Conservation (phyloP, 1,284 basidiomycete species). For the Trichosporon sp. region DNA sequence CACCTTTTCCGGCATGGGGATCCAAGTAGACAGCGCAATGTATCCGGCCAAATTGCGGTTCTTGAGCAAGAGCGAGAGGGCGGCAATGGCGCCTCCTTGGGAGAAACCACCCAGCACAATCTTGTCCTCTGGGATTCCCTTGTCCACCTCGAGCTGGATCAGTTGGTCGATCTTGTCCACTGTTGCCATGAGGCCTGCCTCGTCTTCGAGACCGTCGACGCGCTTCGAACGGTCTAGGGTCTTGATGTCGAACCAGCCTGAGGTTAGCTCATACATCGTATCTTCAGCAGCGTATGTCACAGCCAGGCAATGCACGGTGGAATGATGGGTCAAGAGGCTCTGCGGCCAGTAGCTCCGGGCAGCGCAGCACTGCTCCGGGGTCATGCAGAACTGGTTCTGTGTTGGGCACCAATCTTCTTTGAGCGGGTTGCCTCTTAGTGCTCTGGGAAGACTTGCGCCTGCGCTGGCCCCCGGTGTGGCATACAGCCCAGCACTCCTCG, state of each 20-base stretch:
- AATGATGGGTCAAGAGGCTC: no score
- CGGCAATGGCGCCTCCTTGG: constrained; percentile 74
- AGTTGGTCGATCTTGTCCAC: constrained; percentile 60
- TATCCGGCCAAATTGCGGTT: constrained; percentile 68
- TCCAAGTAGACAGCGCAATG: constrained; percentile 67
- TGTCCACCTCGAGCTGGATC: constrained; percentile 66
- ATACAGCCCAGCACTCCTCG: no score
- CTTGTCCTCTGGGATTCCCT: constrained; percentile 58
- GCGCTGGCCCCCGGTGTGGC: no score
- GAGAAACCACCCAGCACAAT: constrained; percentile 76
- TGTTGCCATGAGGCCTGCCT: constrained; percentile 61
- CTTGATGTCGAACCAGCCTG: constrained; percentile 66
- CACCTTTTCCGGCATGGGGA: constrained; percentile 62
- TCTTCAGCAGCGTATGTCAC: no score
- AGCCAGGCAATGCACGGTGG: no score
- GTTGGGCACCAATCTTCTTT: no score
- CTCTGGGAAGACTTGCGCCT: no score
- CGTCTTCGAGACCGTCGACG: constrained; percentile 58
- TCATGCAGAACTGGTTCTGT: no score
- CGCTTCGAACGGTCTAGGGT: constrained; percentile 58
- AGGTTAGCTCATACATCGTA: constrained; percentile 7
- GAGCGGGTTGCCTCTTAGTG: no score
- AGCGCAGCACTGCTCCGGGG: no score
- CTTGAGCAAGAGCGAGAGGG: constrained; percentile 64
- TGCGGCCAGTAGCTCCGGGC: no score